A percentile compares a stretch with the other conserved stretches of the same genome.
These are phyloP conservation scores for Camillea tinctor DNA, from an alignment of 2,329 filamentous ascomycete genomes.

Conservation along the genomic window DNA sequence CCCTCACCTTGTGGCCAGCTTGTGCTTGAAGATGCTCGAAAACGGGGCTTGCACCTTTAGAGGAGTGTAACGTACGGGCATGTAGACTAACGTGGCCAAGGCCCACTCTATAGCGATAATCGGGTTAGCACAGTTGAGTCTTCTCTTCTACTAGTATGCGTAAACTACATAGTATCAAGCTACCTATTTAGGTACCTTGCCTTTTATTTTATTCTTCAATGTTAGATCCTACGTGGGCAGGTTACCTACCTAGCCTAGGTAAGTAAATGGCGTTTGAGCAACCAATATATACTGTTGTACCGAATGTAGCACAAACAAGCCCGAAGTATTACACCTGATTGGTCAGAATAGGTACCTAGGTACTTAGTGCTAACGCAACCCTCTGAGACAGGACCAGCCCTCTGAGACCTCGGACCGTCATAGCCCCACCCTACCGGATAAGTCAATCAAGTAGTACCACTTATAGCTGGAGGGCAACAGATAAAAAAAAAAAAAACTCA, in stretches of 20 bases:
- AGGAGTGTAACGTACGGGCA: not conserved
- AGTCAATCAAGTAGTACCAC: not conserved
- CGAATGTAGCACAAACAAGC: too few relatives aligned
- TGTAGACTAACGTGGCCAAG: not conserved
- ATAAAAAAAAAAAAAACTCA: not conserved
- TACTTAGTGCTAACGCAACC: not conserved
- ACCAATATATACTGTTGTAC: too few relatives aligned
- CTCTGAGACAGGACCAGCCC: too few relatives aligned
- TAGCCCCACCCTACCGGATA: not conserved
- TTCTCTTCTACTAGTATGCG: too few relatives aligned
- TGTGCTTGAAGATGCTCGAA: not conserved
- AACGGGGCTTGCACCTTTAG: not conserved
- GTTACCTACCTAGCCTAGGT: too few relatives aligned
- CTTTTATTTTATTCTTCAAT: too few relatives aligned
- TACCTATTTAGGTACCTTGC: too few relatives aligned
- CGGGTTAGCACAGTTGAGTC: not conserved
- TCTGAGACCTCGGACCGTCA: not conserved
- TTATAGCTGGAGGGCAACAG: not conserved
- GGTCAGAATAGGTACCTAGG: not conserved
- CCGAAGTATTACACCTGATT: not conserved
- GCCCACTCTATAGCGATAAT: not conserved
- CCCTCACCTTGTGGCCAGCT: not conserved
- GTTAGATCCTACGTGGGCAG: too few relatives aligned
- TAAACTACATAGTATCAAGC: too few relatives aligned
- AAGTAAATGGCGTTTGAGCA: too few relatives aligned